Evolutionary conservation across 257 asterid genomes (phyloP), one percentile per base, ranked within the genome.

Genomic region (Scutellaria baicalensis): DNA sequence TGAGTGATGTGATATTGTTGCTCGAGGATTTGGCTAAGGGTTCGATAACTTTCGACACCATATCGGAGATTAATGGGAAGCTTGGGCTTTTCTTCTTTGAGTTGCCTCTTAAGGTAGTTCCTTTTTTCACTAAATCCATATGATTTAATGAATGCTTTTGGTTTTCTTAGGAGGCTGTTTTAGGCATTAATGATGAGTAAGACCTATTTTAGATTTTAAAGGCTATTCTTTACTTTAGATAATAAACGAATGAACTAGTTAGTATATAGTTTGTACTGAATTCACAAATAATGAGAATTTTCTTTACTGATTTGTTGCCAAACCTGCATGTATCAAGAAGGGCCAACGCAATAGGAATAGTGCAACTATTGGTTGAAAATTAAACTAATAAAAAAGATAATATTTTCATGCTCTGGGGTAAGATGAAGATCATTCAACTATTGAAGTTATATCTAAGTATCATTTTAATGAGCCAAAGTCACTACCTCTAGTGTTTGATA

Each of bases 1-100:
- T 87, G 49, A 69, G 69, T 39, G 94, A 85, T 63, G 82, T 73
- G 50, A 48, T 90, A 55, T 81, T 73, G 11, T 57, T 92, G 77
- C 56, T 92, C 55, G 93, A 79, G 80, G 98, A 92, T 74, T 72
- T 90, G 71, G 82, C 85, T 1, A 80, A 39, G 69, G 98, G 98
- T 1, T 59, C 74, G 56, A 81, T 92, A 47, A 68, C 77, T 31
- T 88, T 92, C 42, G 93, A 88, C 68, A 83, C 96, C 11, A 88
- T 71, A 17, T 72, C 97, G n/a, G 65, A 64, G 80, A 76, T 90
- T 68, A 78, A 63, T 47, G 98, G 98, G 45, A 81, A 78, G 85
- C 80, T 92, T 6, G 89, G 93, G 7, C 68, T 89, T 44, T 58
- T 76, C 71, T 81, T 83, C 72, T 62, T 92, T 64, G 78, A 84